Conservation (phyloP, 1,284 basidiomycete genomes). For the Sanghuangporus sanghuang region DNA sequence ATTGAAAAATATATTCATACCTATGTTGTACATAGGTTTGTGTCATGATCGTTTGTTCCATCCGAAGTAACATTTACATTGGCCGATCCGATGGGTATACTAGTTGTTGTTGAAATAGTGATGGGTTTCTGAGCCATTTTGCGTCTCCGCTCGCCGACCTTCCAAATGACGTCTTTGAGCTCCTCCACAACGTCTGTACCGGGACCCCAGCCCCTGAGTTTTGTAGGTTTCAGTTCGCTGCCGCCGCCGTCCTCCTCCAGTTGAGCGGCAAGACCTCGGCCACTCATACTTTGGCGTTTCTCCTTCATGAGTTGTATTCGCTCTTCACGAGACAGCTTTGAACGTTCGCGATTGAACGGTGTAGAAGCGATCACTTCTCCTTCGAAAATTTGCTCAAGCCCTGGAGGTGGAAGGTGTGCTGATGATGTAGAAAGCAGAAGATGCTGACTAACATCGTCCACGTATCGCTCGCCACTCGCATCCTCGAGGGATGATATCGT, state of each 20-base stretch:
- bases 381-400: constrained; percentile 75
- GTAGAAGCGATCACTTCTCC: constrained; percentile 43
- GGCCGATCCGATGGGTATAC: neutral
- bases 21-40: constrained; percentile 12
- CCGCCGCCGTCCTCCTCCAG: constrained; percentile 11
- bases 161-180: constrained; percentile 79
- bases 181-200: constrained; percentile 77
- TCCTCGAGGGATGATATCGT: constrained; percentile 4
- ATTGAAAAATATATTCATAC: neutral
- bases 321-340: constrained; percentile 65
- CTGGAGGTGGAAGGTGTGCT: constrained; percentile 51
- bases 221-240: neutral
- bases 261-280: constrained; percentile 1
- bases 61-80: neutral
- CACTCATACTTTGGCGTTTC: constrained; percentile 38
- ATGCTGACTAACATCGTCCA: constrained; percentile 56
- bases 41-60: constrained; percentile 6
- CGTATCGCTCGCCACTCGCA: constrained; percentile 19
- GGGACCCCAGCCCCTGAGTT: constrained; percentile 49
- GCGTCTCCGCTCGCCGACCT: constrained; percentile 65
- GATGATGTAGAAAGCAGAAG: constrained; percentile 45
- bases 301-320: constrained; percentile 57
- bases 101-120: neutral
- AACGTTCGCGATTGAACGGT: constrained; percentile 46
- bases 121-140: constrained; percentile 32